Conservation (phyloP, 2,329 filamentous ascomycete genomes). For the Colletotrichum acutatum region DNA sequence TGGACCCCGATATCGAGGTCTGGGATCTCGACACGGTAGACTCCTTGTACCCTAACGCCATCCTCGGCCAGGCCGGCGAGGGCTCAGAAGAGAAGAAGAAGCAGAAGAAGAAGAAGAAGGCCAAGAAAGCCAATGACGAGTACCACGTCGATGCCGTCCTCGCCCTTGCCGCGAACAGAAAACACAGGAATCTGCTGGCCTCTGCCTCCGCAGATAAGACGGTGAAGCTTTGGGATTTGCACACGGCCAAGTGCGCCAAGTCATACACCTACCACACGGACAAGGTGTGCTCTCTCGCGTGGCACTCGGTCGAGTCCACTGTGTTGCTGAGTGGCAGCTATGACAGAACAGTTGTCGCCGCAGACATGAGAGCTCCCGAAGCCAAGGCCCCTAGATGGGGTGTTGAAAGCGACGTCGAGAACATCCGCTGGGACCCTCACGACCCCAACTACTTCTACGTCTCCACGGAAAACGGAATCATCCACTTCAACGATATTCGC, state of each 20-base stretch:
- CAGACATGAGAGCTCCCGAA: conserved; percentile 94
- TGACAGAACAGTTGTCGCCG: conserved; percentile 92
- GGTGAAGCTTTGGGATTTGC: conserved; percentile 96
- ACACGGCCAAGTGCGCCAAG: conserved; percentile 91
- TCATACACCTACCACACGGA: conserved; percentile 96
- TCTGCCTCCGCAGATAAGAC: conserved; percentile 97
- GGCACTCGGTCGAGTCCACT: conserved; percentile 89
- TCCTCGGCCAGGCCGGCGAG: conserved; percentile 80
- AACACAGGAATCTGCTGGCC: conserved; percentile 93
- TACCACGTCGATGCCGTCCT: conserved; percentile 96
- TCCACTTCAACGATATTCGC: conserved; percentile 92
- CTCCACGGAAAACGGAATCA: conserved; percentile 89
- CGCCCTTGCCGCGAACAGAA: conserved; percentile 89
- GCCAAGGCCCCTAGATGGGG: conserved; percentile 86
- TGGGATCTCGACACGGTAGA: conserved; percentile 98
- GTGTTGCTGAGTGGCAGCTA: conserved; percentile 93
- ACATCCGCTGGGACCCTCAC: conserved; percentile 91
- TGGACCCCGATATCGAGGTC: conserved; percentile 98
- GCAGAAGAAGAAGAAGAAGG: conserved; percentile 87
- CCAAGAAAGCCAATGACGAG: conserved; percentile 86
- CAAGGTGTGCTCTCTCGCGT: conserved; percentile 96
- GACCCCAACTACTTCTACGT: conserved; percentile 95
- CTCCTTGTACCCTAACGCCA: conserved; percentile 97
- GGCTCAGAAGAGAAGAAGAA: conserved; percentile 72
- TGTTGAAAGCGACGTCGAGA: conserved; percentile 95